Base-by-base conservation (phyloP, 2,329 filamentous ascomycete genomes). In the Verticillium isaacii region DNA sequence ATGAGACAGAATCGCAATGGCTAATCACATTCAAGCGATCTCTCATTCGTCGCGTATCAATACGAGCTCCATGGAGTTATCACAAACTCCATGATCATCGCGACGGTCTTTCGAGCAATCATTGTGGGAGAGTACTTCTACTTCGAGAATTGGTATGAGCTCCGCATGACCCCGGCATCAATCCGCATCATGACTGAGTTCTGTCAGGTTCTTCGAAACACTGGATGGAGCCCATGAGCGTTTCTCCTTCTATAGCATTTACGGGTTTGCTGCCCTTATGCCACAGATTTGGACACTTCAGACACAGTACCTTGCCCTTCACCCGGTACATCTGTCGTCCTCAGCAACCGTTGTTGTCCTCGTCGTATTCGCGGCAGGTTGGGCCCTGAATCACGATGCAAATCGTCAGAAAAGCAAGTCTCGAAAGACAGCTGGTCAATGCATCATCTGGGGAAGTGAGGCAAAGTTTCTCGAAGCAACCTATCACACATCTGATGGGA, bases 181-280 rank as follows among this genome's bases (percentile, higher is more conserved):
- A 29, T 4, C 25, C 25, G 25, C 25, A 29, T 29, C 25, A 4
- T 39, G 9, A 9, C 17, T 39, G 37, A 39, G 11, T 11, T 39
- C 2, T 39, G 37, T 39, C 17, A 39, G 59, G 59, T 61, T 61
- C 23, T 57, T 61, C 15, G 59, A 61, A 19, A 61, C 59, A 6
- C 37, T 61, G n/a, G 59, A 61, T 32, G 60, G 60, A 11, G 39
- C 23, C 23, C 60, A 61, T 19, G 60, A 61, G 29, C 60, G 60
- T 19, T 58, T 61, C 55, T 61, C 60, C 2, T 61, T 61, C n/a
- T 61, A 61, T 37, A 61, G 32, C 52, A 61, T 61, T 17, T 61
- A 61, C 39, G 60, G 60, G 8, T 61, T 61, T 45, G 60, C 60
- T 29, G 60, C 39, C 55, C 50, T 61, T 54, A 54, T 61, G 60